These are phyloP conservation scores for Zea luxurians DNA, from an alignment of 176 grass and related monocot species.

Conservation along the genomic window DNA sequence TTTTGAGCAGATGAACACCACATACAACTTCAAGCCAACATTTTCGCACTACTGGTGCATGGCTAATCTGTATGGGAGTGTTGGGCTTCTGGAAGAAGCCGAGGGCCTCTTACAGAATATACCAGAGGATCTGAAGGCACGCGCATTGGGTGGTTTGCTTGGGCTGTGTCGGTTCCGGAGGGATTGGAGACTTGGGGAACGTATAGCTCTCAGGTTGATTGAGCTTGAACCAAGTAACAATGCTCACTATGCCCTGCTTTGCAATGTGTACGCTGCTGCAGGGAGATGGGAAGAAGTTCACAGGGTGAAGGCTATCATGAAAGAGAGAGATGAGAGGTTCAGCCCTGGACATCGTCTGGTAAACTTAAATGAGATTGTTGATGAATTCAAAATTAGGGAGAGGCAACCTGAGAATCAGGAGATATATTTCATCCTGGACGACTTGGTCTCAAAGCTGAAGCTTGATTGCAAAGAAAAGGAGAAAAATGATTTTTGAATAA, in stretches of 20 bases:
- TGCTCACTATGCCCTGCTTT: conserved; percentile 56
- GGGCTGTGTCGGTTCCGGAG: conserved; percentile 57
- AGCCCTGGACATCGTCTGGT: conserved; percentile 51
- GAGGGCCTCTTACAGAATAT: conserved; percentile 25
- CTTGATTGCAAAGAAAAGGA: neutral
- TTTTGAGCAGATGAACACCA: conserved; percentile 55
- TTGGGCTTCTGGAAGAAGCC: neutral
- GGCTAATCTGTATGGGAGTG: conserved; percentile 62
- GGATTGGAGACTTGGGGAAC: conserved; percentile 59
- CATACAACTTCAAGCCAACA: conserved; percentile 51
- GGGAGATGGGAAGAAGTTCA: conserved; percentile 64
- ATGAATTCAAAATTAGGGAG: conserved; percentile 46
- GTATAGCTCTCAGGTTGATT: conserved; percentile 38
- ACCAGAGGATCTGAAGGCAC: conserved; percentile 49
- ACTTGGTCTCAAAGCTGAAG: conserved; percentile 28
- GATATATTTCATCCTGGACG: conserved; percentile 58
- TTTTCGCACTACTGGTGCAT: conserved; percentile 82
- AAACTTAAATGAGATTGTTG: conserved; percentile 58
- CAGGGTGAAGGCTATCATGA: conserved; percentile 60
- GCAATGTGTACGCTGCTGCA: conserved; percentile 62
- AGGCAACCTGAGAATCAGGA: conserved; percentile 43
- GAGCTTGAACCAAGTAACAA: conserved; percentile 62
- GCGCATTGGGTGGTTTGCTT: conserved; percentile 58
- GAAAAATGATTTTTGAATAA: neutral
- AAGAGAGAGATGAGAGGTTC: conserved; percentile 35